Conservation (phyloP, 306 rosid genomes). For the Vigna nakashimae region DNA sequence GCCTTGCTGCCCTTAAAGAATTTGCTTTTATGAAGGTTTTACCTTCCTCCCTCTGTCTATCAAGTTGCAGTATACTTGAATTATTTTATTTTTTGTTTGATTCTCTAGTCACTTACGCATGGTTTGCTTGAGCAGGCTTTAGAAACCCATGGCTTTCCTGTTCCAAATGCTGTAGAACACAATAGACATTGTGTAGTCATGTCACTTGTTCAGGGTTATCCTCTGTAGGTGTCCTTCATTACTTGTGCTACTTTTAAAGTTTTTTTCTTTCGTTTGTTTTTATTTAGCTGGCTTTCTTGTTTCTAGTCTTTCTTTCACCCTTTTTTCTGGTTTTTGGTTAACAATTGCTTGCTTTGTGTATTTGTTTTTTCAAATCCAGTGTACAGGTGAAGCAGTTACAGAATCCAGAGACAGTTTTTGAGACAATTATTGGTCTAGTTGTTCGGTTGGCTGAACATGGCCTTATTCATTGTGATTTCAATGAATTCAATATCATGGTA, state of each 20-base stretch:
- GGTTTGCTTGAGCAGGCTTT: slow-evolving; percentile 67
- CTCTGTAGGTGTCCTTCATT: slow-evolving; percentile 71
- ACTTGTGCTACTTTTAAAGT: not conserved
- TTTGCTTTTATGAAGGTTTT: slow-evolving; percentile 94
- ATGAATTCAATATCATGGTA: slow-evolving; percentile 96
- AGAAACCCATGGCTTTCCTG: slow-evolving; percentile 84
- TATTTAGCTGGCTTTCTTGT: not conserved
- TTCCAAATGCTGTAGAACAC: slow-evolving; percentile 80
- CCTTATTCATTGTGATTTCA: slow-evolving; percentile 95
- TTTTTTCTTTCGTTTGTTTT: not conserved
- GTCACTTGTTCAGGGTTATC: slow-evolving; percentile 93
- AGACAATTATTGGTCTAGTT: slow-evolving; percentile 73
- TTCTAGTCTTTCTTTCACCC: not conserved
- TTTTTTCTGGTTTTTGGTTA: not conserved
- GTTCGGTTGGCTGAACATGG: slow-evolving; percentile 91
- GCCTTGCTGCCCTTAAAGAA: slow-evolving; percentile 94
- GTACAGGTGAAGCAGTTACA: slow-evolving; percentile 89
- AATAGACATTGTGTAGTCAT: slow-evolving; percentile 92
- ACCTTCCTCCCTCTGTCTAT: not conserved
- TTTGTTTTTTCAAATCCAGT: slow-evolving; percentile 52
- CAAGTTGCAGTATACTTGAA: not conserved
- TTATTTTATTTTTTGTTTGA: slow-evolving; percentile 17
- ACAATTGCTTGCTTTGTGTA: slow-evolving; percentile 10
- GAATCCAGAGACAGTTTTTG: slow-evolving; percentile 84
- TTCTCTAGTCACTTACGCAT: slow-evolving; percentile 17